Percentiles rank a stretch among this genome's conserved stretches.
Evolutionary conservation across 1,284 basidiomycete species (phyloP).

Genomic region (Rhodotorula sp.): DNA sequence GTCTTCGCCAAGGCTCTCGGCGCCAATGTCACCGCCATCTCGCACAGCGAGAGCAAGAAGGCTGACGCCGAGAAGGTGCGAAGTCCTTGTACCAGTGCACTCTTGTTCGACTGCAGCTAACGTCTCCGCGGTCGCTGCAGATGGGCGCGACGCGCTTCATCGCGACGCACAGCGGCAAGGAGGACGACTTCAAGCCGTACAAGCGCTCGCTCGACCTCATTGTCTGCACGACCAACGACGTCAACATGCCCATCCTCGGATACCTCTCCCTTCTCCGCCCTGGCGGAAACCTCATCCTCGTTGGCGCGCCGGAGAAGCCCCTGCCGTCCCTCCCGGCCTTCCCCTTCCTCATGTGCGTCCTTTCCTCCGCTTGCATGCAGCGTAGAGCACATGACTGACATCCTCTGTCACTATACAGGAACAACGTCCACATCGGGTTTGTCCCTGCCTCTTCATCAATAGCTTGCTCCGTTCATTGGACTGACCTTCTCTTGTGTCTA

Average conservation of each 20-base stretch:
- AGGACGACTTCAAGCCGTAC: constrained; percentile 46
- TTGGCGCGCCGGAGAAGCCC: constrained; percentile 47
- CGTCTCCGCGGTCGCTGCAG: neutral
- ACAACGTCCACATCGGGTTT: constrained; percentile 46
- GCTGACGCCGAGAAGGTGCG: constrained; percentile 49
- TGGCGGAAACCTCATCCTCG: constrained; percentile 51
- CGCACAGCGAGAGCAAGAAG: constrained; percentile 41
- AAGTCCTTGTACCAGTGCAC: too few relatives aligned
- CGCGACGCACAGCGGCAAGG: constrained; percentile 47
- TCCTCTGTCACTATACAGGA: too few relatives aligned
- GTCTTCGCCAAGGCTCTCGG: constrained; percentile 52
- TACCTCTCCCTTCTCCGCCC: constrained; percentile 53
- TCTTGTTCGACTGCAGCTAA: neutral
- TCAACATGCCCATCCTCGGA: constrained; percentile 49
- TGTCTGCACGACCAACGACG: constrained; percentile 53
- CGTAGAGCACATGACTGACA: too few relatives aligned
- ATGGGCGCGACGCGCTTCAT: constrained; percentile 54
- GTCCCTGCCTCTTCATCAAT: neutral
- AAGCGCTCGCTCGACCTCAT: constrained; percentile 54
- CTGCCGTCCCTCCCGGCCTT: constrained; percentile 44
- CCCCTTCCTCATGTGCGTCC: constrained; percentile 46
- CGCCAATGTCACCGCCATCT: constrained; percentile 55
- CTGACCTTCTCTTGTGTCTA: neutral
- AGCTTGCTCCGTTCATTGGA: neutral
- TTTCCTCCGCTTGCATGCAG: too few relatives aligned